Conservation (phyloP, 2,329 filamentous ascomycete species). For the Claviceps digitariae region DNA sequence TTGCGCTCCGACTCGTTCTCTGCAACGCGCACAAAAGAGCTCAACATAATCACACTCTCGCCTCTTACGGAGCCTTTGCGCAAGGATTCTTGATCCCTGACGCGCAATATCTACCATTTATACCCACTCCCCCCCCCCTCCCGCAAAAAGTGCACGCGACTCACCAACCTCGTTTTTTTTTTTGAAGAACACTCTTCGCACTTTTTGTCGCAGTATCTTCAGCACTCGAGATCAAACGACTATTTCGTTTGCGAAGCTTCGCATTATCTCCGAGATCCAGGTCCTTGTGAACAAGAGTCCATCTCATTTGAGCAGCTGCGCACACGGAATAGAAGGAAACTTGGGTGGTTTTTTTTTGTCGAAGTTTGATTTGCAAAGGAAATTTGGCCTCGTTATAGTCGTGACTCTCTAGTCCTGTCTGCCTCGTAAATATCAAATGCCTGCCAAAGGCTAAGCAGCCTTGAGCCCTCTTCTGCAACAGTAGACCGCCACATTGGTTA, state of each 20-base stretch:
- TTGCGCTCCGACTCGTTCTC: neutral
- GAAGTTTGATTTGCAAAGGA: neutral
- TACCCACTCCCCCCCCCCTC: neutral
- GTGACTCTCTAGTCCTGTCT: slow-evolving; percentile 19
- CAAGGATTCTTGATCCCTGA: neutral
- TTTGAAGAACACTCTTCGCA: neutral
- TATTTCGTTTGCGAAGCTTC: neutral
- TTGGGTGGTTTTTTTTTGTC: neutral
- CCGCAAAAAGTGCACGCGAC: neutral
- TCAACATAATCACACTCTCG: neutral
- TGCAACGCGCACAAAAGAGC: neutral
- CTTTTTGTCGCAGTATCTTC: neutral
- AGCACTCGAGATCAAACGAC: neutral
- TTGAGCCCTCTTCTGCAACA: slow-evolving; percentile 14
- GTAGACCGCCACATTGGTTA: slow-evolving; percentile 11
- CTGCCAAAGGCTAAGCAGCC: slow-evolving; percentile 13
- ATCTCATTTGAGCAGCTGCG: neutral
- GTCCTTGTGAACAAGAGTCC: neutral
- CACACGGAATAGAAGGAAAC: slow-evolving; percentile 1
- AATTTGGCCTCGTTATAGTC: slow-evolving; percentile 17
- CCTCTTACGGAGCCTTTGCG: neutral
- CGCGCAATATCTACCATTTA: neutral
- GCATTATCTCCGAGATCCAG: neutral
- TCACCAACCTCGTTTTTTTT: neutral
- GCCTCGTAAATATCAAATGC: slow-evolving; percentile 20